Base-by-base conservation (phyloP, 2,329 filamentous ascomycete genomes). In the Aspergillus spinulosporus region DNA sequence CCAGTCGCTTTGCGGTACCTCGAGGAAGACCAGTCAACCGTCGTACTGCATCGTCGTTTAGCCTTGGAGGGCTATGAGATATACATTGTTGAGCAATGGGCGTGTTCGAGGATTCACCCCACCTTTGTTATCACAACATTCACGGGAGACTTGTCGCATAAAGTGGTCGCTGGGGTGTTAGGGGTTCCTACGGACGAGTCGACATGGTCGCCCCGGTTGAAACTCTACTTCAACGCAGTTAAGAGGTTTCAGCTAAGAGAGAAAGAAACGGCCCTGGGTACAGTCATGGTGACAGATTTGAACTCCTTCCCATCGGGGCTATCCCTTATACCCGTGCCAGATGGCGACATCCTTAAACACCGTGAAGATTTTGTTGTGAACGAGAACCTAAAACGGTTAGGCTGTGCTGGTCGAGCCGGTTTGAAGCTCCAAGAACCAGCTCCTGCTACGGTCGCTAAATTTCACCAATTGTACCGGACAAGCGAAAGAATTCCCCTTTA, bases 11-110 rank as follows among this genome's bases (percentile, higher is more conserved):
- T 88, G 62, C 81, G 76, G 59, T 96, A 93, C 68, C 84, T 99
- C 21, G 89, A 96, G 76, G 89, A 95, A 69, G 94, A 97, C 62
- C 80, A 86, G 1, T 84, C 83, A 4, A 92, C 91, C 3, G 81
- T 80, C 2, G 85, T 96, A 5, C 80, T 96, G 61, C 85, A 92
- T 64, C 87, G 88, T 52, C 84, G 85, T 54, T 81, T 82, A 49
- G 78, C 83, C 49, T 81, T 99, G 4, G 78, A 84, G 59, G 93
- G 93, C 62, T 97, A 97, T 74, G 92, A 97, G 72, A 81, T 93
- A 59, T 97, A 97, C 73, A 77, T 97, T 12, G 91, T 97, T 62
- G 94, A 97, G 73, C 94, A 99, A 80, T 99, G 94, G 94, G 91
- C 91, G 4, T 97, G 92, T 74, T 97, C 93, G 9, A 86, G 94